phyloP scores from a whole-genome alignment of 441 rosid species.

The Gossypium lobatum region DNA sequence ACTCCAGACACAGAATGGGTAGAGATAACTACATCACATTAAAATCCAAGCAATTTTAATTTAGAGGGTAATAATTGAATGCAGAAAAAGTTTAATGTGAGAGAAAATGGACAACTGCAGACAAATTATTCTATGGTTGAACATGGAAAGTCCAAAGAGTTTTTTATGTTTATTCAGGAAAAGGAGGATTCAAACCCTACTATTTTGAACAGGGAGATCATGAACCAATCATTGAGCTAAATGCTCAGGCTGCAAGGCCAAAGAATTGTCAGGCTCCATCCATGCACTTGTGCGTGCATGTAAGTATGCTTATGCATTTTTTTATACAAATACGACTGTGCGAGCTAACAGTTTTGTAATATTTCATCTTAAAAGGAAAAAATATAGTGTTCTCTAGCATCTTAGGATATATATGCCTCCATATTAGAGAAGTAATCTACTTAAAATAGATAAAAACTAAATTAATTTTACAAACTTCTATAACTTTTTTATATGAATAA shows the following conservation, averaged over 20 bases:
- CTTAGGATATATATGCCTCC: neutral
- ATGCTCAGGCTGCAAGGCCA: neutral
- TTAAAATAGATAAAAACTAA: too few relatives aligned
- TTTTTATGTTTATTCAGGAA: neutral
- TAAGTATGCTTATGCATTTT: neutral
- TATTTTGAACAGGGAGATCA: neutral
- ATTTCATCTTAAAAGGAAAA: neutral
- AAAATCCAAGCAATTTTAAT: constrained; percentile 3
- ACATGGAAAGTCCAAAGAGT: neutral
- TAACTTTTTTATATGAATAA: too few relatives aligned
- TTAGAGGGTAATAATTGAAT: neutral
- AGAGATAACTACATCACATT: constrained; percentile 38
- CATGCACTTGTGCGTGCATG: neutral
- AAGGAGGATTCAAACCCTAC: neutral
- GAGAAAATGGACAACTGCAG: neutral
- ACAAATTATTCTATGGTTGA: neutral
- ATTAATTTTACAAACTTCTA: too few relatives aligned
- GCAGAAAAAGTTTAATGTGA: neutral
- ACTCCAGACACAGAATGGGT: constrained; percentile 35
- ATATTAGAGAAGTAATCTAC: too few relatives aligned
- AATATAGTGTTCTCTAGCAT: neutral
- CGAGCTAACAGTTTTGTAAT: neutral
- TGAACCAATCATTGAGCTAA: neutral
- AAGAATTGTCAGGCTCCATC: neutral
- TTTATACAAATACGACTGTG: neutral